phyloP scores from a whole-genome alignment of 768 basidiomycete genomes.

The Gautieria morchelliformis region DNA sequence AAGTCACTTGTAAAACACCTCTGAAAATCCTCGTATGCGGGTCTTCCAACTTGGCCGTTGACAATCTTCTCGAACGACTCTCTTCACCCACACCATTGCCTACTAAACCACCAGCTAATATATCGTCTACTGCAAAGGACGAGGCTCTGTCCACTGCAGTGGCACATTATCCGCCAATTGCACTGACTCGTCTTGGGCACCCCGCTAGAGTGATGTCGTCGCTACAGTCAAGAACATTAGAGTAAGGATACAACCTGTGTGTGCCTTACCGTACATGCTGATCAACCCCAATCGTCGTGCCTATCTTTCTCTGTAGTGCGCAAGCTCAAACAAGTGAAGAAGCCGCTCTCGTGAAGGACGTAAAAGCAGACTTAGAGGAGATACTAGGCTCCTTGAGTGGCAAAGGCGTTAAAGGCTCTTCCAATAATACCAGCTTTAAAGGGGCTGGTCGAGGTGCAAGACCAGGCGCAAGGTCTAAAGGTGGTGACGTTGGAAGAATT shows the following conservation, averaged over 20 bases:
- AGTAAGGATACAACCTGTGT: constrained; percentile 10
- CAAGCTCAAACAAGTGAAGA: constrained; percentile 21
- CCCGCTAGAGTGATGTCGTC: constrained; percentile 81
- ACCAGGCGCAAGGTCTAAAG: constrained; percentile 39
- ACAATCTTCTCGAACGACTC: constrained; percentile 88
- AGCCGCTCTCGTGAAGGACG: constrained; percentile 79
- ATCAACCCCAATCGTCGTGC: neutral
- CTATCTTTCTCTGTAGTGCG: neutral
- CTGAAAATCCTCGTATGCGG: constrained; percentile 78
- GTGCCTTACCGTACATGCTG: neutral
- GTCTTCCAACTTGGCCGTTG: constrained; percentile 89
- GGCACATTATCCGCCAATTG: constrained; percentile 16
- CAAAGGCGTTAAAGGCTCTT: constrained; percentile 59
- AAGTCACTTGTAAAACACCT: constrained; percentile 19
- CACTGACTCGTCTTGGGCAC: constrained; percentile 84
- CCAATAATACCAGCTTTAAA: constrained; percentile 47
- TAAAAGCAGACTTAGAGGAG: constrained; percentile 76
- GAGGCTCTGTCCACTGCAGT: neutral
- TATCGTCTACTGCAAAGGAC: neutral
- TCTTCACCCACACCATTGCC: constrained; percentile 13
- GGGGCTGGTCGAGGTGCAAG: constrained; percentile 53
- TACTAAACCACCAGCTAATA: neutral
- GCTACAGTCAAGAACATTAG: constrained; percentile 21
- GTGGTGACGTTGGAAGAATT: constrained; percentile 4
- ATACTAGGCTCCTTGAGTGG: constrained; percentile 56